A percentile compares a stretch with the other conserved stretches of the same genome.
These are phyloP conservation scores for Penicillium steckii DNA, from an alignment of 495 filamentous ascomycete species.

Conservation along the genomic window DNA sequence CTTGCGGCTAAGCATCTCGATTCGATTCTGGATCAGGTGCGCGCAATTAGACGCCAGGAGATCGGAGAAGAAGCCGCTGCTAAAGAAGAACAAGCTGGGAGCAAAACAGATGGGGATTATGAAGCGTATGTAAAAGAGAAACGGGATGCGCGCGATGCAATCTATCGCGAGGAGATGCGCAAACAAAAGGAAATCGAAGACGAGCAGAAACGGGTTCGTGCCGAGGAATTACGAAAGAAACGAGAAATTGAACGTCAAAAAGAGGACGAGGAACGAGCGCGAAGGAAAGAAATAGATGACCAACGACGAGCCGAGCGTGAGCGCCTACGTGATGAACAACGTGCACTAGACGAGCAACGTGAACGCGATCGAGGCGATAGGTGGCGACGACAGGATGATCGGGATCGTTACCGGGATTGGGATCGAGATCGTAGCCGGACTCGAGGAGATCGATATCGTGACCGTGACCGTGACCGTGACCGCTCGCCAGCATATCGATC, in stretches of 20 bases:
- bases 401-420: slow-evolving; percentile 43
- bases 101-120: slow-evolving; percentile 82
- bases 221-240: slow-evolving; percentile 64
- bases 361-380: slow-evolving; percentile 55
- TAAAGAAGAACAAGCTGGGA: slow-evolving; percentile 65
- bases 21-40: slow-evolving; percentile 63
- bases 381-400: slow-evolving; percentile 45
- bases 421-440: slow-evolving; percentile 40
- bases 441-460: slow-evolving; percentile 32
- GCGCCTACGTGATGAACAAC: slow-evolving; percentile 50
- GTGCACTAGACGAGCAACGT: slow-evolving; percentile 49
- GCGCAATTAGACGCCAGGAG: slow-evolving; percentile 68
- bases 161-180: slow-evolving; percentile 62
- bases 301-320: slow-evolving; percentile 60
- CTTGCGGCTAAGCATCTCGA: slow-evolving; percentile 64
- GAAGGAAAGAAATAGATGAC: slow-evolving; percentile 46
- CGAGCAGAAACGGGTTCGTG: slow-evolving; percentile 61
- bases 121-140: slow-evolving; percentile 67
- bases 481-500: slow-evolving; percentile 37
- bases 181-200: slow-evolving; percentile 63
- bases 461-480: slow-evolving; percentile 37
- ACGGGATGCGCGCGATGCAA: slow-evolving; percentile 60
- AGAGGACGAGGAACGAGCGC: slow-evolving; percentile 57
- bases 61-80: slow-evolving; percentile 71
- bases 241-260: slow-evolving; percentile 60